phyloP scores from a whole-genome alignment of 768 basidiomycete species.

The Lentinula sp. region DNA sequence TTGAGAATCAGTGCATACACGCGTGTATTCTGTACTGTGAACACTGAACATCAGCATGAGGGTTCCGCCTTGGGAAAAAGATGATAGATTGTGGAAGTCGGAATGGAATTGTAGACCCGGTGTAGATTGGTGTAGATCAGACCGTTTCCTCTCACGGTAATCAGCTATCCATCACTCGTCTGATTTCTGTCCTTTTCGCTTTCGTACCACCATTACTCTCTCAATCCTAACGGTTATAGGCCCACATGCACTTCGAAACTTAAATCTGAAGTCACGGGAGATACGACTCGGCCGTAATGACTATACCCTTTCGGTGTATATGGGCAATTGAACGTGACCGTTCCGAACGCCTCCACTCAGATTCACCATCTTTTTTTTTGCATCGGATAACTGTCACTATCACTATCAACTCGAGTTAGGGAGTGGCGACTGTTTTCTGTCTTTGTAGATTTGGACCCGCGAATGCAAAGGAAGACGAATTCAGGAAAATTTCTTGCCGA shows the following conservation, averaged over 20 bases:
- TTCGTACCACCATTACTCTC: background rate
- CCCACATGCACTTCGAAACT: background rate
- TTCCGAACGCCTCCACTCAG: no score
- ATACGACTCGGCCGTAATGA: background rate
- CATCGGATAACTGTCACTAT: background rate
- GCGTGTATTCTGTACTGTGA: background rate
- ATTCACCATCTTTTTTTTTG: background rate
- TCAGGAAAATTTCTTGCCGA: background rate
- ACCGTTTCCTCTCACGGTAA: background rate
- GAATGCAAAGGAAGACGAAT: background rate
- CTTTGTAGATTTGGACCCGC: background rate
- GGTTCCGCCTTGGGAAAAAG: no score
- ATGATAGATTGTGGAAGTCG: no score
- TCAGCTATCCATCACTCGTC: background rate
- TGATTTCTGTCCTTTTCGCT: background rate
- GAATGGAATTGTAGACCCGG: no score
- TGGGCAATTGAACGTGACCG: background rate
- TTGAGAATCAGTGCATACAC: background rate
- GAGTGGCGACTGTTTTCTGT: background rate
- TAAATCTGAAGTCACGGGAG: background rate
- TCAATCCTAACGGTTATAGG: background rate
- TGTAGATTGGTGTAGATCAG: background rate
- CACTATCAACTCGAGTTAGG: background rate
- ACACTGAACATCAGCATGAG: background rate
- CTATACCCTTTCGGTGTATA: background rate